Evolutionary conservation across 257 asterid species (phyloP).

Genomic region (Anisodus tanguticus): DNA sequence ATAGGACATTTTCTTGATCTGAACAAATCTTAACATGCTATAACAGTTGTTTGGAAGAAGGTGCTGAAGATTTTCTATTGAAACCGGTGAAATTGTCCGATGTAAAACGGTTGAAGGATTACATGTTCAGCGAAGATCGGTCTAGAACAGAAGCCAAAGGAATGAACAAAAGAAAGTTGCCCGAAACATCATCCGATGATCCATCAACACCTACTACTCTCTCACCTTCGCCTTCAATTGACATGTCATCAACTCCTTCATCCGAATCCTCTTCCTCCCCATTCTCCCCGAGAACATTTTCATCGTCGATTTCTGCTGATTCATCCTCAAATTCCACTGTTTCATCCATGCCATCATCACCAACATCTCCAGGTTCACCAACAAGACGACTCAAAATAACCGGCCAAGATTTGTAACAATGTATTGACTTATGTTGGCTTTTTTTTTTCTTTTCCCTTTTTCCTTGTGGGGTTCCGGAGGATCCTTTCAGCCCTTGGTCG

Average conservation of each 20-base stretch:
- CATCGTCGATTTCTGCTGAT: neutral
- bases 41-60: slow-evolving; percentile 88
- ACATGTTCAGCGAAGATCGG: slow-evolving; percentile 70
- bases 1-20: neutral
- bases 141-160: slow-evolving; percentile 40
- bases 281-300: neutral
- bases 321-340: slow-evolving; percentile 22
- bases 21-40: neutral
- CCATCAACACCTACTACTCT: slow-evolving; percentile 32
- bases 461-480: neutral
- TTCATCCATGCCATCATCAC: slow-evolving; percentile 42
- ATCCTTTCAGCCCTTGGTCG: slow-evolving; percentile 21
- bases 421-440: neutral
- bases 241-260: slow-evolving; percentile 32
- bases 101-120: slow-evolving; percentile 68
- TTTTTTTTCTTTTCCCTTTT: neutral
- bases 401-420: slow-evolving; percentile 23
- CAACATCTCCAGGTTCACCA: slow-evolving; percentile 44
- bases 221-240: slow-evolving; percentile 37
- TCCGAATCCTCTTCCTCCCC: slow-evolving; percentile 34
- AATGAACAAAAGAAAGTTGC: slow-evolving; percentile 66
- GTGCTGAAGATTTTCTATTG: slow-evolving; percentile 88
- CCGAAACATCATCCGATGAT: slow-evolving; percentile 39
- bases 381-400: slow-evolving; percentile 48
- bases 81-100: slow-evolving; percentile 84